phyloP scores from a whole-genome alignment of 2,329 filamentous ascomycete genomes.

The Cordyceps farinosa region DNA sequence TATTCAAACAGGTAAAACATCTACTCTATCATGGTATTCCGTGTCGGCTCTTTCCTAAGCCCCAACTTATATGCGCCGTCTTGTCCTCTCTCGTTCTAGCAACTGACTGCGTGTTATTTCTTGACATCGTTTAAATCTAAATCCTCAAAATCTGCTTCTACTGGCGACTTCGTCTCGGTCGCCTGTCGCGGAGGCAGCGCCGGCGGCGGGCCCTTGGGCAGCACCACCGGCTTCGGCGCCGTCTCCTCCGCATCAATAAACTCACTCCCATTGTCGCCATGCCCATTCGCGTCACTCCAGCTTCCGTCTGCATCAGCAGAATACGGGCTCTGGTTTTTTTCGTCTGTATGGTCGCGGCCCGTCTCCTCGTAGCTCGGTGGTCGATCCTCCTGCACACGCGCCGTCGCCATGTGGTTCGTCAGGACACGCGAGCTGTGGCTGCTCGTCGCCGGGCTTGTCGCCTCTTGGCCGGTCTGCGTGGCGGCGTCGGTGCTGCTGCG shows the following conservation, averaged over 20 bases:
- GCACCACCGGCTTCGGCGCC: conserved; percentile 3
- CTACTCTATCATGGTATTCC: background rate
- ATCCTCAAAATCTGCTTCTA: conserved; percentile 13
- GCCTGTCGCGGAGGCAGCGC: conserved; percentile 8
- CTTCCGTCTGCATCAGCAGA: background rate
- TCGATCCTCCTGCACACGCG: background rate
- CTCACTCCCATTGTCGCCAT: background rate
- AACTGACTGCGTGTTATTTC: background rate
- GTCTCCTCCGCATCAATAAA: conserved; percentile 3
- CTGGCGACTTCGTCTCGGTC: background rate
- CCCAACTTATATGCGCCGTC: background rate
- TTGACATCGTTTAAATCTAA: conserved; percentile 12
- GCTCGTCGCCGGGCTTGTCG: background rate
- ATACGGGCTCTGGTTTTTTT: background rate
- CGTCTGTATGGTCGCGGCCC: background rate
- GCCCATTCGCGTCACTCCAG: background rate
- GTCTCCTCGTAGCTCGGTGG: background rate
- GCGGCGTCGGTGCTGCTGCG: background rate
- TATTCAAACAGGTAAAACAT: background rate
- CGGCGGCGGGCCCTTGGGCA: conserved; percentile 15
- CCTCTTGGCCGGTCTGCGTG: conserved; percentile 7
- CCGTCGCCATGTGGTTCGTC: background rate
- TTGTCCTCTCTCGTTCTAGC: background rate
- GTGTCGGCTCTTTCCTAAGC: background rate
- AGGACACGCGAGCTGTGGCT: background rate